Conservation (phyloP, 2,329 filamentous ascomycete genomes). For the Alternaria gansuensis region DNA sequence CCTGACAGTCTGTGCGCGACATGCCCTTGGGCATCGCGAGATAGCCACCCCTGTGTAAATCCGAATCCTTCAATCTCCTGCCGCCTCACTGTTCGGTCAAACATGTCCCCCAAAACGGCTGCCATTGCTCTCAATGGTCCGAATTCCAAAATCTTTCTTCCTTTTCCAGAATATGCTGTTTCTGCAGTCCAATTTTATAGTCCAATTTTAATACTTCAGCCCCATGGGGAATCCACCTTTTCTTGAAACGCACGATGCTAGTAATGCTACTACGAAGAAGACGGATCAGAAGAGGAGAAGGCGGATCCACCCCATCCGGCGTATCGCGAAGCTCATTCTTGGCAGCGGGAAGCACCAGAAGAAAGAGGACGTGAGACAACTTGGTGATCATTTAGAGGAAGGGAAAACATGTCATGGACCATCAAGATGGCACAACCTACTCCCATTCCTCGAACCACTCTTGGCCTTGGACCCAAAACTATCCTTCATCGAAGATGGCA, state of each 20-base stretch:
- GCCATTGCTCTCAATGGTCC: constrained; percentile 13
- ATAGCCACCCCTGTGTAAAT: constrained; percentile 12
- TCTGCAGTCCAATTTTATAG: constrained; percentile 3
- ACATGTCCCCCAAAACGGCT: constrained; percentile 13
- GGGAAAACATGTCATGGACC: constrained; percentile 21
- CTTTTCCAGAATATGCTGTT: constrained; percentile 10
- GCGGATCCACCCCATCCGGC: constrained; percentile 19
- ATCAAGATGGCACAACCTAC: constrained; percentile 23
- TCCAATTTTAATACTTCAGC: constrained; percentile 5
- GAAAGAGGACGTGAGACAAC: not conserved
- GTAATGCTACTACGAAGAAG: constrained; percentile 1
- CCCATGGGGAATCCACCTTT: constrained; percentile 21
- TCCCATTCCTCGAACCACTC: constrained; percentile 29
- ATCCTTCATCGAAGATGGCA: constrained; percentile 26
- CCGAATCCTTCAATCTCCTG: constrained; percentile 20
- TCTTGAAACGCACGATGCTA: constrained; percentile 8
- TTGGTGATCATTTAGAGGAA: not conserved
- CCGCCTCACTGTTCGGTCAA: constrained; percentile 16
- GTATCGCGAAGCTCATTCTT: constrained; percentile 18
- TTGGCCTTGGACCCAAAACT: constrained; percentile 27
- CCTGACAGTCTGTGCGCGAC: constrained; percentile 13
- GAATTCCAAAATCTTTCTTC: constrained; percentile 8
- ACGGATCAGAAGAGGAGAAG: constrained; percentile 15
- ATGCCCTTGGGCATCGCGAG: constrained; percentile 12
- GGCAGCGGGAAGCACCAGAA: constrained; percentile 7